Base-by-base conservation (phyloP, 2,329 filamentous ascomycete genomes). In the Lasiodiplodia theobromae region DNA sequence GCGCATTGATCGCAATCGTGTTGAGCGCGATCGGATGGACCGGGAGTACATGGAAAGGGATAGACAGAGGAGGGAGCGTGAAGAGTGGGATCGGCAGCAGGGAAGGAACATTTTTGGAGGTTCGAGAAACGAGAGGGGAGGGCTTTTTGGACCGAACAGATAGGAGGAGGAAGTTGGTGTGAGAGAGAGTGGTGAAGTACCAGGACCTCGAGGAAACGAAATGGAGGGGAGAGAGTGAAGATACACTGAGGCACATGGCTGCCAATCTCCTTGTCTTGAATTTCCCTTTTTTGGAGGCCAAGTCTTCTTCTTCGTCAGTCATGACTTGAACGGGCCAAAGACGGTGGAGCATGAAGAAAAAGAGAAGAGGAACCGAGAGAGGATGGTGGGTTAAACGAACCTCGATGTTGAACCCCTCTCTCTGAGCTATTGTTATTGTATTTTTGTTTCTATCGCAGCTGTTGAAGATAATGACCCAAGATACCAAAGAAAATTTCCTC, bases 41-140 rank as follows among this genome's bases (percentile, higher is more conserved):
- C 44, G 52, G 23, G 25, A 52, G 21, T 37, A 51, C n/a, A 37
- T 64, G 4, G 60, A 51, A 12, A 51, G 58, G 58, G 58, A 64
- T 31, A 51, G 44, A 16, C 44, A 66, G 37, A 28, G 38, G 21
- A 54, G 51, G 37, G 51, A 56, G 23, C 63, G 63, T 16, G 63
- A 66, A 23, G 63, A 66, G 34, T 54, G 51, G 63, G 63, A 56
- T 11, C 21, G 51, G 37, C 37, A 56, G 31, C 49, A 56, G 51
- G 31, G 23, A 16, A 66, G 51, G 49, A 66, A 66, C 16, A 47
- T 66, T 34, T 66, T 66, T 31, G 63, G 63, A 7, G 63, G 63
- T n/a, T 47, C 60, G 18, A 56, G 63, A 18, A 37, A 56, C 14
- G 47, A 51, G 23, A 66, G 49, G 14, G 52, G 63, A 16, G 63